phyloP scores from a whole-genome alignment of 208 protist genomes.

The Trypanosoma theileri region DNA sequence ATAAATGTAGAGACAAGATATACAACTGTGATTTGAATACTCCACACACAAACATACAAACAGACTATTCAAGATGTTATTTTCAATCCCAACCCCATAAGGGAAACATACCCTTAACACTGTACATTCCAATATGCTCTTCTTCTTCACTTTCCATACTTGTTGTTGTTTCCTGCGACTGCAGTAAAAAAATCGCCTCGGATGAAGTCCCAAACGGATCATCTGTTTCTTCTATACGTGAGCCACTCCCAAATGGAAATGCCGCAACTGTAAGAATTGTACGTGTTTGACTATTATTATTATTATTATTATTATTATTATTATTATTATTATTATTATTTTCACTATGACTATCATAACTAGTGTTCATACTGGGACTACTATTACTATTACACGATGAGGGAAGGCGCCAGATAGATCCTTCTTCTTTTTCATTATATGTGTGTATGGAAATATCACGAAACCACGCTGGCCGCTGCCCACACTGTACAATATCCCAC shows the following conservation, averaged over 20 bases:
- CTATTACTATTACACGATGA: too few species aligned
- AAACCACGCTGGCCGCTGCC: slow-evolving; percentile 16
- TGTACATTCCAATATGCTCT: not conserved
- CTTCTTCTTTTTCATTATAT: too few species aligned
- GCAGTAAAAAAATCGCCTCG: slow-evolving; percentile 15
- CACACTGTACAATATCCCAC: not conserved
- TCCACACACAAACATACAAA: not conserved
- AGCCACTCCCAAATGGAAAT: not conserved
- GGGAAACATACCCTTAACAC: slow-evolving; percentile 14
- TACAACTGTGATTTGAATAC: too few species aligned
- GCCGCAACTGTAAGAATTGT: slow-evolving; percentile 7
- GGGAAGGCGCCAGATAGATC: slow-evolving; percentile 8
- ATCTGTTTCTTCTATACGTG: not conserved
- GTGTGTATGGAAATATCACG: slow-evolving; percentile 2
- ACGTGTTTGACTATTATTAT: not conserved
- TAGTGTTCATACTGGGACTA: too few species aligned
- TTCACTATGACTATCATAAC: too few species aligned
- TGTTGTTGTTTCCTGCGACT: not conserved
- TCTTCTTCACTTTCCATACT: not conserved
- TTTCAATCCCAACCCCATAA: slow-evolving; percentile 17
- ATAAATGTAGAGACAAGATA: too few species aligned
- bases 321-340: too few species aligned
- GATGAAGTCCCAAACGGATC: slow-evolving; percentile 24
- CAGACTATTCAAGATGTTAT: not conserved
- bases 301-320: not conserved